phyloP scores from a whole-genome alignment of 495 filamentous ascomycete genomes.

The Penicillium lividum region DNA sequence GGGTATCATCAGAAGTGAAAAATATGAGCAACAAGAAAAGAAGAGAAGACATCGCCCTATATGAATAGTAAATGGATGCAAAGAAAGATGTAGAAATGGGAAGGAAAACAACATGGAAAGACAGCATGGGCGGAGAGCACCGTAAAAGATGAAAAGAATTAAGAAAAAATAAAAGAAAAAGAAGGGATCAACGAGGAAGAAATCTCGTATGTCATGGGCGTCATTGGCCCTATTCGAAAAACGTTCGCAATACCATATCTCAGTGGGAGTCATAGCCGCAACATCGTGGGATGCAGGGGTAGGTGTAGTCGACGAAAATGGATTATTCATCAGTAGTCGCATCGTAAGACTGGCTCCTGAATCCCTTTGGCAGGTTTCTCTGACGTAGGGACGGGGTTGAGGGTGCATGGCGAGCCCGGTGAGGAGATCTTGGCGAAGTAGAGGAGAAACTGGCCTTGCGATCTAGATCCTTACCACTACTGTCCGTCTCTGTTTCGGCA shows the following conservation, averaged over 20 bases:
- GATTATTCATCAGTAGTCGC: slow-evolving; percentile 2
- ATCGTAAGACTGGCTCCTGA: slow-evolving; percentile 6
- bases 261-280: background rate
- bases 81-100: background rate
- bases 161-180: background rate
- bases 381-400: slow-evolving; percentile 40
- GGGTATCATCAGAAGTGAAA: slow-evolving; percentile 13
- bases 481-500: slow-evolving; percentile 44
- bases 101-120: background rate
- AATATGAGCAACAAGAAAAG: slow-evolving; percentile 4
- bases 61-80: background rate
- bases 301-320: no score
- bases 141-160: background rate
- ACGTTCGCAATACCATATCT: background rate
- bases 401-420: slow-evolving; percentile 34
- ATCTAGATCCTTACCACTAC: slow-evolving; percentile 48
- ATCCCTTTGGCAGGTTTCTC: slow-evolving; percentile 6
- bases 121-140: background rate
- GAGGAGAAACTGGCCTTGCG: slow-evolving; percentile 26
- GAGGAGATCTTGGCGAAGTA: slow-evolving; percentile 23
- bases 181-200: background rate
- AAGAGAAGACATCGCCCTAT: background rate
- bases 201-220: background rate
- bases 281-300: background rate
- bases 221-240: background rate